Base-by-base conservation (phyloP, 495 filamentous ascomycete species). In the Penicillium lividum region DNA sequence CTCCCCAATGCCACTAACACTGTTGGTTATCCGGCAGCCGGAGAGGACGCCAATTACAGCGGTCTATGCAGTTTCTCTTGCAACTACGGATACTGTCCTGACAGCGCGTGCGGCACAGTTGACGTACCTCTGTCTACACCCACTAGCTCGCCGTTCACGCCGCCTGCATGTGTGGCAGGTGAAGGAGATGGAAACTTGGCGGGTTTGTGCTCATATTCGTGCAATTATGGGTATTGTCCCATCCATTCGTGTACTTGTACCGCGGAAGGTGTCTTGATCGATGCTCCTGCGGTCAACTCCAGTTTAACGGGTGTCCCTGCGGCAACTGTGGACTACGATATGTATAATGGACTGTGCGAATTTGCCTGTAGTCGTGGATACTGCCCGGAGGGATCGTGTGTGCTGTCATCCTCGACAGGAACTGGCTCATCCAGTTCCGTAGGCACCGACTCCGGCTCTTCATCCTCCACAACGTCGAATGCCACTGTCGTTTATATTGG, bases 21-120 rank as follows among this genome's bases (percentile, higher is more conserved):
- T 58, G 65, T 71, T 4, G 88, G 86, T 81, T 89, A 89, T 64
- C 83, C 56, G 2, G 15, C 52, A 6, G 33, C n/a, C 1, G 60
- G 60, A 1, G 36, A 58, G 25, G 52, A 30, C 18, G 51, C 46
- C 10, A 52, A 34, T 22, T 63, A 58, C 13, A 33, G 10, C 3
- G 60, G 60, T 5, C 43, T 63, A 2, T 59, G 56, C 31, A 45
- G 15, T 9, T 63, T 58, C 30, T 34, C 22, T 22, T 63, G 56
- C 29, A 54, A 63, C 31, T 29, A 46, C 7, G 56, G 86, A 22
- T 66, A 60, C 2, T 70, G 68, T 10, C 71, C 73, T 16, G 55
- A 56, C 42, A 44, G 54, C 16, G 61, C 67, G 8, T 68, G 75
- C 31, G 69, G 60, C 42, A 59, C 58, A 28, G 61, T 11, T 3